Percentiles rank a stretch among this genome's conserved stretches.
Evolutionary conservation across 139 green algal species (phyloP).

Genomic region (Chlorella vulgaris): DNA sequence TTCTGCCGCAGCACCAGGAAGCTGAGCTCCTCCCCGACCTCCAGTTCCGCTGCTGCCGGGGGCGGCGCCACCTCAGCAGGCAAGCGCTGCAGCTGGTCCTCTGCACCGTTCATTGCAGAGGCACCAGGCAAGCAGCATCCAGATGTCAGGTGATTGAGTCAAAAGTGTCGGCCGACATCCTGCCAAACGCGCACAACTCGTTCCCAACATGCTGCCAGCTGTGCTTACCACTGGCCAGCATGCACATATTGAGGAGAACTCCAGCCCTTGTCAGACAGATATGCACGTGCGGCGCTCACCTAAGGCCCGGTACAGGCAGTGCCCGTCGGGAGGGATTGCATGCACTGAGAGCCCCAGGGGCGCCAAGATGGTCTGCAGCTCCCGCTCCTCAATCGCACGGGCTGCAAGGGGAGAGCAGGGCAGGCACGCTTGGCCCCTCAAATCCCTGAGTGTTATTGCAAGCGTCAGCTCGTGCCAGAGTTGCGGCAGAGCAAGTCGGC

Average conservation of each 20-base stretch:
- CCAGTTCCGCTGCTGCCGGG: background rate
- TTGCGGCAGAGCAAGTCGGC: background rate
- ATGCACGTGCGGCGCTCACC: conserved; percentile 7
- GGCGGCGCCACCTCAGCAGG: conserved; percentile 17
- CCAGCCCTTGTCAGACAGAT: too few relatives aligned
- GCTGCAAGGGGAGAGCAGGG: conserved; percentile 24
- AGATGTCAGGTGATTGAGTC: background rate
- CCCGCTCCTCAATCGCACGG: conserved; percentile 65
- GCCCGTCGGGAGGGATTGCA: conserved; percentile 89
- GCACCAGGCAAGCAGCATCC: too few relatives aligned
- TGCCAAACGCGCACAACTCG: too few relatives aligned
- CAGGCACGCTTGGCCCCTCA: too few relatives aligned
- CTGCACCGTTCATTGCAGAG: too few relatives aligned
- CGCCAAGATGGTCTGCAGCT: conserved; percentile 65
- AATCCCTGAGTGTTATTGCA: too few relatives aligned
- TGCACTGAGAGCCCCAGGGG: conserved; percentile 71
- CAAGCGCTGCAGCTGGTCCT: conserved; percentile 81
- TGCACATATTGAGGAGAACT: too few relatives aligned
- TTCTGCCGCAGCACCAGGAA: conserved; percentile 66
- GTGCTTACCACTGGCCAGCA: too few relatives aligned
- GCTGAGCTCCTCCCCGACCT: background rate
- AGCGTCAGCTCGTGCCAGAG: too few relatives aligned
- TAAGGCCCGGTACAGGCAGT: conserved; percentile 93
- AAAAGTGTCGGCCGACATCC: too few relatives aligned
- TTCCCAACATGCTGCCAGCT: too few relatives aligned